These are phyloP conservation scores for Linnemannia schmuckeri DNA, from an alignment of 192 early-diverging fungal species.

Conservation along the genomic window DNA sequence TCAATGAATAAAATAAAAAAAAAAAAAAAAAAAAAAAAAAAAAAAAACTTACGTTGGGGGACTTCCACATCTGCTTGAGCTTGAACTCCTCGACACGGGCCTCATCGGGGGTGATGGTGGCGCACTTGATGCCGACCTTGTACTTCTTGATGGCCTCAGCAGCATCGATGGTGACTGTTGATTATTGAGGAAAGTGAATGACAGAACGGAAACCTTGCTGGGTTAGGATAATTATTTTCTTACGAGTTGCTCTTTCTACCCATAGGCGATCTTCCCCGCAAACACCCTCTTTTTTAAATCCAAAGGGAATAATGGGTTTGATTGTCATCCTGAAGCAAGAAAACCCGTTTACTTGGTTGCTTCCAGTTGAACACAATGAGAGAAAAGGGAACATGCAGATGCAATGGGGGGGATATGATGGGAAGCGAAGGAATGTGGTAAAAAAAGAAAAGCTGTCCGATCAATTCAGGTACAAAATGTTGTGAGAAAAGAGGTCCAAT, in stretches of 20 bases:
- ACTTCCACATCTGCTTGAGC: conserved; percentile 97
- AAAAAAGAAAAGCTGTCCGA: background rate
- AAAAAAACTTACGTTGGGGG: conserved; percentile 76
- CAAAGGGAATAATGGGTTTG: background rate
- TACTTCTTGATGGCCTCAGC: conserved; percentile 97
- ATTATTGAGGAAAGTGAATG: background rate
- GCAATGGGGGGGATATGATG: background rate
- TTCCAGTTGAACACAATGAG: background rate
- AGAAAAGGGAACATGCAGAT: background rate
- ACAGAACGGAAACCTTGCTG: background rate
- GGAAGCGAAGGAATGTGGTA: background rate
- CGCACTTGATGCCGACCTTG: conserved; percentile 98
- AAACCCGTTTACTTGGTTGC: background rate
- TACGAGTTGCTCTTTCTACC: background rate
- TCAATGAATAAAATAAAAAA: background rate
- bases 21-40: background rate
- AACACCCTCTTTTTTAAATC: background rate
- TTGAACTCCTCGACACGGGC: conserved; percentile 95
- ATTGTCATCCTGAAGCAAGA: background rate
- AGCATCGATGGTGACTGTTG: conserved; percentile 86
- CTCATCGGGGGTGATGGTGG: conserved; percentile 97
- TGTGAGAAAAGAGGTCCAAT: background rate
- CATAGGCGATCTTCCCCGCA: background rate
- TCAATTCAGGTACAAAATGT: background rate
- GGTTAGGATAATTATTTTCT: background rate